Conservation (phyloP, 192 early-diverging fungal genomes). For the Linnemannia zychae region DNA sequence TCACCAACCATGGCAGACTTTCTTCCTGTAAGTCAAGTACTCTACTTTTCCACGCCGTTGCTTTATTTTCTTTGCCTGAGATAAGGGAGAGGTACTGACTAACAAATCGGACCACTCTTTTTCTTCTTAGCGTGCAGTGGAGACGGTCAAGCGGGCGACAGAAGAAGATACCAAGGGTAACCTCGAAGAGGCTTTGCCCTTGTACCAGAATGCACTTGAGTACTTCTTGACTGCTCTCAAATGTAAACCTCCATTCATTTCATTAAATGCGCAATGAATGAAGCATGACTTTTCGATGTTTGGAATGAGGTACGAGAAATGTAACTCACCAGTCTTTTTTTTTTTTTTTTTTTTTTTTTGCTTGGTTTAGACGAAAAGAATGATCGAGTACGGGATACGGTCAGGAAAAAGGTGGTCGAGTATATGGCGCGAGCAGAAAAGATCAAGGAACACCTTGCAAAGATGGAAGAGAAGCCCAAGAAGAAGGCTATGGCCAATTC, state of each 20-base stretch:
- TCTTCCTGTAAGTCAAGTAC: constrained; percentile 45
- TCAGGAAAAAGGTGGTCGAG: constrained; percentile 92
- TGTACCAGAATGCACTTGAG: constrained; percentile 92
- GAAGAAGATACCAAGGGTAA: constrained; percentile 92
- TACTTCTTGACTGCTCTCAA: constrained; percentile 96
- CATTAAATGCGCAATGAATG: not conserved
- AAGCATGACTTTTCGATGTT: not conserved
- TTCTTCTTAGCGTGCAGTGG: constrained; percentile 83
- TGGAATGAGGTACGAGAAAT: not conserved
- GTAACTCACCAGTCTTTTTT: not conserved
- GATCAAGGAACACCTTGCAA: constrained; percentile 88
- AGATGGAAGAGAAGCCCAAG: constrained; percentile 75
- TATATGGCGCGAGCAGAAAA: constrained; percentile 95
- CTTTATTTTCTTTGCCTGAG: not conserved
- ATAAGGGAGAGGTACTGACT: no score
- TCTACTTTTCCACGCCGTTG: no score
- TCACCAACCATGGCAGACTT: constrained; percentile 37
- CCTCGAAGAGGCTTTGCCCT: constrained; percentile 92
- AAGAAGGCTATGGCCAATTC: constrained; percentile 75
- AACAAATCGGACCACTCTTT: not conserved
- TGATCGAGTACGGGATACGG: constrained; percentile 84
- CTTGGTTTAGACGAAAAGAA: constrained; percentile 91
- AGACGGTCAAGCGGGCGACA: constrained; percentile 93
- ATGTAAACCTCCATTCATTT: constrained; percentile 70
- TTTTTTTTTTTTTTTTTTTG: not conserved